phyloP scores from a whole-genome alignment of 2,329 filamentous ascomycete species.

The Calonectria pteridis region DNA sequence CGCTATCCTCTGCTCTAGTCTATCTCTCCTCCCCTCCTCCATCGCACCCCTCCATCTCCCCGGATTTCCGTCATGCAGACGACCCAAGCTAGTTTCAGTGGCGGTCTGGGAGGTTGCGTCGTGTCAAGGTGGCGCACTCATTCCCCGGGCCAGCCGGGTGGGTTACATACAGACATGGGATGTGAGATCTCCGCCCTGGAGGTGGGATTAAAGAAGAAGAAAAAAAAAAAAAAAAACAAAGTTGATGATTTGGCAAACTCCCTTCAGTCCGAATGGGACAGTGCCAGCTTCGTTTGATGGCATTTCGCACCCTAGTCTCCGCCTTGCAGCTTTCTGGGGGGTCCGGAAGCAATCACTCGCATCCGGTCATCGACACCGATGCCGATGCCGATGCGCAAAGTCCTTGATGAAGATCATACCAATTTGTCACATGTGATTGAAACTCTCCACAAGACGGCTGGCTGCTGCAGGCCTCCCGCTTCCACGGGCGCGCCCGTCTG shows the following conservation, averaged over 20 bases:
- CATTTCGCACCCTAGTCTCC: neutral
- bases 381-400: neutral
- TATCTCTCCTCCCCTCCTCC: constrained; percentile 19
- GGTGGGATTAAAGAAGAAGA: neutral
- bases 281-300: neutral
- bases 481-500: neutral
- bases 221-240: constrained; percentile 17
- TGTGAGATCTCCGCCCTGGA: constrained; percentile 6
- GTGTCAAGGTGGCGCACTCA: constrained; percentile 5
- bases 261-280: constrained; percentile 4
- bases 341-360: neutral
- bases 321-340: neutral
- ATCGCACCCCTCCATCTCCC: constrained; percentile 32
- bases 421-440: neutral
- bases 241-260: constrained; percentile 17
- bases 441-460: neutral
- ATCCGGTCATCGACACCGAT: constrained; percentile 7
- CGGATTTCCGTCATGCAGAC: constrained; percentile 36
- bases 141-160: constrained; percentile 15
- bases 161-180: constrained; percentile 19
- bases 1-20: constrained; percentile 28
- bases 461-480: constrained; percentile 7
- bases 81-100: constrained; percentile 26
- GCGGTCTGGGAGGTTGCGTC: constrained; percentile 23
- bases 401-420: constrained; percentile 1